Evolutionary conservation across 2,329 filamentous ascomycete genomes (phyloP).

Genomic region (Onygenales sp.): DNA sequence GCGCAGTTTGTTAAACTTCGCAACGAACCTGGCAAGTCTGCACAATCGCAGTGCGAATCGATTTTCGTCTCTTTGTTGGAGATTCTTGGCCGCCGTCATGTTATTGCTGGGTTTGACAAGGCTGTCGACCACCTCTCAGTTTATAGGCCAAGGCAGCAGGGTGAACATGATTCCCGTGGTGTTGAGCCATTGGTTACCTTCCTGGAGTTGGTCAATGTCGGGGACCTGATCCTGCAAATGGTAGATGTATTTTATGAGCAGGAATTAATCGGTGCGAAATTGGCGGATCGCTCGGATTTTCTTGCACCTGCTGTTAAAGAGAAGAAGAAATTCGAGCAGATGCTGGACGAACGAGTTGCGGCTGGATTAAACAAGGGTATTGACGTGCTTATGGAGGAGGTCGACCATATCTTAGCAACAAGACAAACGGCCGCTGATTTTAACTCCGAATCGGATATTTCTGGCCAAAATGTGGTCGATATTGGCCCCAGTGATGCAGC

Average conservation of each 20-base stretch:
- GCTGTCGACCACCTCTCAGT: conserved; percentile 82
- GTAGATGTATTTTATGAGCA: conserved; percentile 97
- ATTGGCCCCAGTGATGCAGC: conserved; percentile 69
- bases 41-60: conserved; percentile 75
- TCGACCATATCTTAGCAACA: conserved; percentile 88
- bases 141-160: conserved; percentile 69
- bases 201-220: conserved; percentile 93
- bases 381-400: conserved; percentile 95
- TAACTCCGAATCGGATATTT: conserved; percentile 53
- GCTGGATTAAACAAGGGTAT: conserved; percentile 96
- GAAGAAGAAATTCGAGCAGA: conserved; percentile 98
- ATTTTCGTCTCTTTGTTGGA: conserved; percentile 82
- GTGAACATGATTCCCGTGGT: conserved; percentile 59
- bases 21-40: conserved; percentile 70
- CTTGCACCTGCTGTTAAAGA: conserved; percentile 82
- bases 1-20: conserved; percentile 73
- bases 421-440: conserved; percentile 82
- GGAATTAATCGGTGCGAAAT: conserved; percentile 71
- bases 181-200: conserved; percentile 92
- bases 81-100: conserved; percentile 74
- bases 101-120: conserved; percentile 87
- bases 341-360: conserved; percentile 93
- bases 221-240: conserved; percentile 97
- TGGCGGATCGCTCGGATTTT: conserved; percentile 90
- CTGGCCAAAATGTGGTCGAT: conserved; percentile 26